phyloP scores from a whole-genome alignment of 208 protist genomes.

The Leishmania amazonensis region DNA sequence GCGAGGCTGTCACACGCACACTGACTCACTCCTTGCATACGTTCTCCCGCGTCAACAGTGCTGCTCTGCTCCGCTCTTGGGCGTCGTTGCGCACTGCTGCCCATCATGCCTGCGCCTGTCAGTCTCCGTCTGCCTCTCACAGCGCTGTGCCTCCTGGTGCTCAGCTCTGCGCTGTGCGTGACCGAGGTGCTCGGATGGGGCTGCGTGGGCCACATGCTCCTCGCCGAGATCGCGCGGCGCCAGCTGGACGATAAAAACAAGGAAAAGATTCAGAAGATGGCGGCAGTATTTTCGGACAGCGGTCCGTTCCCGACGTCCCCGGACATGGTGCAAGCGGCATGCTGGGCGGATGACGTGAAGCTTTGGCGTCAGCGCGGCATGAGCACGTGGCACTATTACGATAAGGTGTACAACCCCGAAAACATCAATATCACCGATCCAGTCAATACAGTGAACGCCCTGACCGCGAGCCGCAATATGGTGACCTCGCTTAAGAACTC shows the following conservation, averaged over 20 bases:
- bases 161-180: constrained; percentile 20
- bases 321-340: constrained; percentile 71
- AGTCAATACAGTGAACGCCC: constrained; percentile 21
- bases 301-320: constrained; percentile 66
- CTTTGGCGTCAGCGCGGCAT: constrained; percentile 60
- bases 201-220: constrained; percentile 85
- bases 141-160: background rate
- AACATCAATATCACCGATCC: constrained; percentile 38
- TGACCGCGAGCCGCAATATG: constrained; percentile 23
- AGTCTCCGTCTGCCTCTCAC: background rate
- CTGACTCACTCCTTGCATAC: background rate
- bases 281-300: constrained; percentile 36
- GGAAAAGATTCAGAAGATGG: constrained; percentile 36
- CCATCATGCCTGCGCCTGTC: background rate
- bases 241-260: constrained; percentile 42
- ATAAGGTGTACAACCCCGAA: constrained; percentile 63
- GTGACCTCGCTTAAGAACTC: constrained; percentile 6
- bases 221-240: constrained; percentile 77
- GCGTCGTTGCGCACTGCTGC: background rate
- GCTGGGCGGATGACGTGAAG: constrained; percentile 88
- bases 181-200: constrained; percentile 56
- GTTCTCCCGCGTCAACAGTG: background rate
- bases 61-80: background rate
- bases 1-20: background rate
- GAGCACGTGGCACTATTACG: constrained; percentile 78